These are phyloP conservation scores for Grosmannia penicillata DNA, from an alignment of 2,329 filamentous ascomycete genomes.

Conservation along the genomic window DNA sequence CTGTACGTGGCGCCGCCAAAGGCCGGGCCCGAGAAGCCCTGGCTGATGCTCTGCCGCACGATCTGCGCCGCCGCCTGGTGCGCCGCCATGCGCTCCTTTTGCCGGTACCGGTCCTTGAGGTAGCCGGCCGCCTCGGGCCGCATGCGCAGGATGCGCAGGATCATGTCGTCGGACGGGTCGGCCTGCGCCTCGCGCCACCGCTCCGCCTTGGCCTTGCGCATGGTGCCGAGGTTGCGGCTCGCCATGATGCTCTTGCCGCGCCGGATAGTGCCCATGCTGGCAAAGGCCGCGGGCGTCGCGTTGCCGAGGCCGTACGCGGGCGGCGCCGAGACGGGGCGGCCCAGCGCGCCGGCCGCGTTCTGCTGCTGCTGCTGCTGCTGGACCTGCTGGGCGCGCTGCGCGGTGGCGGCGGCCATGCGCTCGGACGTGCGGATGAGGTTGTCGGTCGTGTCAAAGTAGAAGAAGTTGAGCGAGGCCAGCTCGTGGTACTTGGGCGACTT, in stretches of 20 bases:
- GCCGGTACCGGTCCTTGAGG: conserved; percentile 76
- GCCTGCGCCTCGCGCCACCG: conserved; percentile 91
- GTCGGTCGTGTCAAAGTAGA: conserved; percentile 89
- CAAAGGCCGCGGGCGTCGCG: conserved; percentile 35
- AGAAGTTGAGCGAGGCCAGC: conserved; percentile 91
- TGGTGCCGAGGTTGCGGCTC: conserved; percentile 84
- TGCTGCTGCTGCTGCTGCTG: conserved; percentile 48
- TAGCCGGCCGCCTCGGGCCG: conserved; percentile 78
- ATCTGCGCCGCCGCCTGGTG: conserved; percentile 87
- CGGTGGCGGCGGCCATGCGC: conserved; percentile 80
- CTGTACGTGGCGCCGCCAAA: conserved; percentile 26
- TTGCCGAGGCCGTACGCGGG: conserved; percentile 32
- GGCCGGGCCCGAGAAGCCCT: conserved; percentile 32
- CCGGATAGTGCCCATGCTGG: conserved; percentile 54
- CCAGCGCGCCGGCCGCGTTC: neutral
- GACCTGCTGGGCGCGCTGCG: conserved; percentile 57
- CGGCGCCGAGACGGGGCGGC: conserved; percentile 50
- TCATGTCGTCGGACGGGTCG: conserved; percentile 96
- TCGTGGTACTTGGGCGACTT: conserved; percentile 98
- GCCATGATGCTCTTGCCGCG: conserved; percentile 78
- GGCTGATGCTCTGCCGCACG: conserved; percentile 71
- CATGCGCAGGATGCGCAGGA: conserved; percentile 88
- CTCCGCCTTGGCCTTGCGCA: conserved; percentile 91
- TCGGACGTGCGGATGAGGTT: conserved; percentile 91
- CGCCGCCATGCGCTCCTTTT: conserved; percentile 85